Percentiles rank a stretch among this genome's conserved stretches.
Conservation (phyloP, 2,329 filamentous ascomycete species). For the Penicillium sp. region DNA sequence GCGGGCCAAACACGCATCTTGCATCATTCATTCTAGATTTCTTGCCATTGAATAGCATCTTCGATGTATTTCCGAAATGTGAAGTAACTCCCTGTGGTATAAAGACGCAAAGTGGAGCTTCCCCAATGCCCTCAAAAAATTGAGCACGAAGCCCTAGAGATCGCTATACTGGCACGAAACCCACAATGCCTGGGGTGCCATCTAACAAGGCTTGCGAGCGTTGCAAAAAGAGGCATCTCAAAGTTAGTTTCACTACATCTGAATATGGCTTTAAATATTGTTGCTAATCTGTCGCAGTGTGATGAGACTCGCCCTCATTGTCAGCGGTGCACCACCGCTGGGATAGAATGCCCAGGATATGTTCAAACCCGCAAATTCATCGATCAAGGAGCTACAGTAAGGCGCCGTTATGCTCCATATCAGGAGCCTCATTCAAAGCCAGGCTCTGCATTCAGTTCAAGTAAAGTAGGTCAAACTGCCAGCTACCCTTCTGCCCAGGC, state of each 20-base stretch:
- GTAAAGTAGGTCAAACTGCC: slow-evolving; percentile 3
- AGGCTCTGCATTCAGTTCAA: not conserved
- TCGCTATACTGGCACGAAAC: not conserved
- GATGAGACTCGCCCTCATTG: slow-evolving; percentile 41
- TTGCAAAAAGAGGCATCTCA: slow-evolving; percentile 41
- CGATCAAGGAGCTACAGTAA: slow-evolving; percentile 42
- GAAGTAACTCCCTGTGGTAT: not conserved
- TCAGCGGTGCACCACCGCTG: slow-evolving; percentile 37
- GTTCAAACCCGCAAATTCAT: slow-evolving; percentile 45
- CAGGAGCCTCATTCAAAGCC: slow-evolving; percentile 22
- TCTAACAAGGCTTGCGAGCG: slow-evolving; percentile 41
- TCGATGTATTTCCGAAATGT: slow-evolving; percentile 2
- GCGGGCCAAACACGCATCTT: not conserved
- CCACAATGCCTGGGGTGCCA: slow-evolving; percentile 38
- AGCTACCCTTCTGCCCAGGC: not conserved
- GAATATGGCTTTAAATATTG: not conserved
- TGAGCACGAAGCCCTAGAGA: not conserved
- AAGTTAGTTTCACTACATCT: slow-evolving; percentile 23
- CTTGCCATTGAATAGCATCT: not conserved
- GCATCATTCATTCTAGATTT: slow-evolving; percentile 2
- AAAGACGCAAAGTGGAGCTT: not conserved
- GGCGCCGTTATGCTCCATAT: slow-evolving; percentile 40
- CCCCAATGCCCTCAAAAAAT: not conserved
- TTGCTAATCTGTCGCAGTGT: slow-evolving; percentile 27
- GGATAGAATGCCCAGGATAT: slow-evolving; percentile 43